phyloP scores from a whole-genome alignment of 1,284 basidiomycete species.

The Malassezia brasiliensis region DNA sequence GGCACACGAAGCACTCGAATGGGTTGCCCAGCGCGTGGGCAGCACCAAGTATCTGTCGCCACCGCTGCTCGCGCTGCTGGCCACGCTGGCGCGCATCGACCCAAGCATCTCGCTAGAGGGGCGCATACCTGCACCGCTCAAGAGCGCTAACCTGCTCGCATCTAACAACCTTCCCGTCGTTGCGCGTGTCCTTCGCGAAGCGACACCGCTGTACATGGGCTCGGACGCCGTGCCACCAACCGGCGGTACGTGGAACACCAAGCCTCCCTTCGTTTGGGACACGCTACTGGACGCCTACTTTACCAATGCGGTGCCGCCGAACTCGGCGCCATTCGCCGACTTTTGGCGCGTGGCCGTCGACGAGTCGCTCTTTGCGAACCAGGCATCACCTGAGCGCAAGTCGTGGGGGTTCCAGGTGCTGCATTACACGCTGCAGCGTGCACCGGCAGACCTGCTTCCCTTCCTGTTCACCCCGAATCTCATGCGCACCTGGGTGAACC shows the following conservation, averaged over 20 bases:
- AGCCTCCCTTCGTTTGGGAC: constrained; percentile 86
- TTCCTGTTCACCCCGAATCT: constrained; percentile 90
- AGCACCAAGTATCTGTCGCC: constrained; percentile 60
- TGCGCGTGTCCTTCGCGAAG: constrained; percentile 54
- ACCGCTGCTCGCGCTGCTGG: constrained; percentile 72
- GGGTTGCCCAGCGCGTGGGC: constrained; percentile 23
- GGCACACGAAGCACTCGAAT: constrained; percentile 22
- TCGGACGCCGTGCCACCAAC: constrained; percentile 30
- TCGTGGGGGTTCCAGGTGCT: constrained; percentile 93
- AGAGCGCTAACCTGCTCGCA: constrained; percentile 60
- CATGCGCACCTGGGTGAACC: constrained; percentile 93
- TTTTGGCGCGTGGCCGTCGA: constrained; percentile 85
- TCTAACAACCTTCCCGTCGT: constrained; percentile 63
- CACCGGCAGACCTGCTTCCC: constrained; percentile 61
- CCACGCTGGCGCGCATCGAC: constrained; percentile 53
- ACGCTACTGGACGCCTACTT: constrained; percentile 68
- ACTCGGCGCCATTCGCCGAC: constrained; percentile 68
- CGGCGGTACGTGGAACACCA: constrained; percentile 64
- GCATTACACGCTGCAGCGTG: constrained; percentile 64
- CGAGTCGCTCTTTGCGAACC: constrained; percentile 75
- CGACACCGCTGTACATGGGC: constrained; percentile 20
- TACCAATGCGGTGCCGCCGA: constrained; percentile 50
- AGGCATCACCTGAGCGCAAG: constrained; percentile 77
- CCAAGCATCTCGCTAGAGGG: constrained; percentile 51
- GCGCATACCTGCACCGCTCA: constrained; percentile 67